Percentiles rank a stretch among this genome's conserved stretches.
Conservation (phyloP, 2,329 filamentous ascomycete species). For the Colletotrichum horii region DNA sequence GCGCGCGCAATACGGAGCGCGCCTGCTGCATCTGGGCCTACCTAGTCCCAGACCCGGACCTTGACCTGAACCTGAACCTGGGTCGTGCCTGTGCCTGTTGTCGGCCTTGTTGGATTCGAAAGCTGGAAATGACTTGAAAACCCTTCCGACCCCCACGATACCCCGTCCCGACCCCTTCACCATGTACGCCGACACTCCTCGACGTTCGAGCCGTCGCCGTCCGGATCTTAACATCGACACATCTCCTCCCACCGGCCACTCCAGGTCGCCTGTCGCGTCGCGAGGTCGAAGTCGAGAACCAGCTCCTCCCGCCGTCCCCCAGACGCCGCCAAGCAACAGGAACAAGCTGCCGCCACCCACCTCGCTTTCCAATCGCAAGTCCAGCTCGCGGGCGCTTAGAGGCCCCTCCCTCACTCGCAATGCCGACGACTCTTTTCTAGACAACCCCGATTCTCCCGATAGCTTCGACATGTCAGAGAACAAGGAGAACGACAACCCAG, state of each 20-base stretch:
- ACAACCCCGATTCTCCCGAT: slow-evolving; percentile 43
- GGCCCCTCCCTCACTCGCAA: slow-evolving; percentile 26
- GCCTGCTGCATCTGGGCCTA: not conserved
- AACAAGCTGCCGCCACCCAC: slow-evolving; percentile 8
- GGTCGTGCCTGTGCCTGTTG: not conserved
- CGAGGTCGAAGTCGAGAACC: not conserved
- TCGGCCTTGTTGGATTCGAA: not conserved
- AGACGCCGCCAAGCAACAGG: slow-evolving; percentile 16
- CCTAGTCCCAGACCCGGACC: not conserved
- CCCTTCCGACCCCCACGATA: slow-evolving; percentile 16
- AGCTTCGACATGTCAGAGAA: slow-evolving; percentile 32
- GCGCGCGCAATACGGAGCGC: not conserved
- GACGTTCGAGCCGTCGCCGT: slow-evolving; percentile 22
- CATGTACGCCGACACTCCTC: slow-evolving; percentile 18
- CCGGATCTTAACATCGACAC: slow-evolving; percentile 26
- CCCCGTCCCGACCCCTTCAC: not conserved
- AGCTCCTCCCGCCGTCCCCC: not conserved
- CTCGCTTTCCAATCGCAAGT: slow-evolving; percentile 27
- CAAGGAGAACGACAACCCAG: slow-evolving; percentile 34
- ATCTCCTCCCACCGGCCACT: slow-evolving; percentile 6
- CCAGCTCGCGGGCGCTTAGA: slow-evolving; percentile 37
- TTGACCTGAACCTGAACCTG: not conserved
- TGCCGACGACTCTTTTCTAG: slow-evolving; percentile 41
- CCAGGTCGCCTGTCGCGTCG: slow-evolving; percentile 9
- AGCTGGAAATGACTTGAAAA: slow-evolving; percentile 21